phyloP scores from a whole-genome alignment of 2,329 filamentous ascomycete species.

The Ceratocystis eucalypticola region DNA sequence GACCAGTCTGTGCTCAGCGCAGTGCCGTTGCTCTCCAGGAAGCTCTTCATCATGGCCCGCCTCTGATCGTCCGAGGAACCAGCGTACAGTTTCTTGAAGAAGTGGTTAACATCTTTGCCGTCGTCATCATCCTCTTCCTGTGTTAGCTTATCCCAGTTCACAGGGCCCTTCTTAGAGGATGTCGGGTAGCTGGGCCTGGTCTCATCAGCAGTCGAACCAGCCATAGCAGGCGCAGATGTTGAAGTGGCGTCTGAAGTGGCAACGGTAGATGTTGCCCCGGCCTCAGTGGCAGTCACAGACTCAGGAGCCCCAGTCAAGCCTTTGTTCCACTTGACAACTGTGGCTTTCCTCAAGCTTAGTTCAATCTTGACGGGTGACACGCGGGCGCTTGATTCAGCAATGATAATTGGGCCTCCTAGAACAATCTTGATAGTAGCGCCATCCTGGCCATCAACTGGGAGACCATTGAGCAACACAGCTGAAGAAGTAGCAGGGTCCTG shows the following conservation, averaged over 20 bases:
- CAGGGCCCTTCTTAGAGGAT: constrained; percentile 68
- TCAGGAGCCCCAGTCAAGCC: constrained; percentile 5
- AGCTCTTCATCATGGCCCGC: constrained; percentile 97
- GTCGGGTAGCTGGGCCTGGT: constrained; percentile 59
- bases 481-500: constrained; percentile 7
- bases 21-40: constrained; percentile 84
- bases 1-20: constrained; percentile 83
- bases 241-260: constrained; percentile 3
- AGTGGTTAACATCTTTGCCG: constrained; percentile 49
- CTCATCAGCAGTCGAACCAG: not conserved
- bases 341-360: constrained; percentile 55
- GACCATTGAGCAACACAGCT: not conserved
- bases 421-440: constrained; percentile 7
- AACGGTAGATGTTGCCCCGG: constrained; percentile 24
- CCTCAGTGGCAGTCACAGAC: not conserved
- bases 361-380: constrained; percentile 72
- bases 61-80: constrained; percentile 63
- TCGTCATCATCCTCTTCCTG: constrained; percentile 42
- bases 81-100: constrained; percentile 85
- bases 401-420: constrained; percentile 8
- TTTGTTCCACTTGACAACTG: constrained; percentile 52
- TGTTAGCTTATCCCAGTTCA: constrained; percentile 79
- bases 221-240: constrained; percentile 10
- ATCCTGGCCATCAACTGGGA: constrained; percentile 14
- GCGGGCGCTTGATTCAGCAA: constrained; percentile 41